Evolutionary conservation across 225 moss, liverwort and hornwort species (phyloP).

Genomic region (Sphagnum tenellum): DNA sequence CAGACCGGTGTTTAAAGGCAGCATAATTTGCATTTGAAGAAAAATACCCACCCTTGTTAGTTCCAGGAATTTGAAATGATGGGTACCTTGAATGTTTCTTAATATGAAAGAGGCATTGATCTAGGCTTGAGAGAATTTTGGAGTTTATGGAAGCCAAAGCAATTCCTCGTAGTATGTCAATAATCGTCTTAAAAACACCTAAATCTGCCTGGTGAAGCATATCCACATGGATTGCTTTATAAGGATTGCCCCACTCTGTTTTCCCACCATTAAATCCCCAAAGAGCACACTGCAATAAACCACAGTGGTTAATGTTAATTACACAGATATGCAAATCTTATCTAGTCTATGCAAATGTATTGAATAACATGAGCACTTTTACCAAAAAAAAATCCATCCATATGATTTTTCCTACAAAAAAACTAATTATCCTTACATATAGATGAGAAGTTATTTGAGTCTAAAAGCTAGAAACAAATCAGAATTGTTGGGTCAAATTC

Average conservation of each 20-base stretch:
- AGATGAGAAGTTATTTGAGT: too few species aligned
- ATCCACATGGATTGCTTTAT: neutral
- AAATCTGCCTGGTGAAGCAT: neutral
- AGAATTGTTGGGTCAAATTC: too few species aligned
- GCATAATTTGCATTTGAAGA: too few species aligned
- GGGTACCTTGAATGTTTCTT: neutral
- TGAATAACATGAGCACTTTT: too few species aligned
- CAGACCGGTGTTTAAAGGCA: too few species aligned
- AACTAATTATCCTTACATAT: too few species aligned
- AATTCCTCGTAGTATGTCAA: neutral
- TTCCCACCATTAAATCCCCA: neutral
- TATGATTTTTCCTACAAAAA: too few species aligned
- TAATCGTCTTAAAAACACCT: neutral
- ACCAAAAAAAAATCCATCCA: too few species aligned
- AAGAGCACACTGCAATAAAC: neutral
- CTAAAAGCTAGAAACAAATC: too few species aligned
- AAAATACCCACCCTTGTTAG: neutral
- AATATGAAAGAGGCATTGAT: neutral
- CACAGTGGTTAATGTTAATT: too few species aligned
- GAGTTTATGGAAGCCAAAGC: neutral
- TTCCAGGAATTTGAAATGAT: neutral
- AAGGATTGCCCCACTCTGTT: neutral
- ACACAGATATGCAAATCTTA: too few species aligned
- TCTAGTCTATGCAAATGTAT: too few species aligned
- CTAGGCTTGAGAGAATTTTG: neutral